Evolutionary conservation across 495 filamentous ascomycete species (phyloP).

Genomic region (Aspergillus cristatus): DNA sequence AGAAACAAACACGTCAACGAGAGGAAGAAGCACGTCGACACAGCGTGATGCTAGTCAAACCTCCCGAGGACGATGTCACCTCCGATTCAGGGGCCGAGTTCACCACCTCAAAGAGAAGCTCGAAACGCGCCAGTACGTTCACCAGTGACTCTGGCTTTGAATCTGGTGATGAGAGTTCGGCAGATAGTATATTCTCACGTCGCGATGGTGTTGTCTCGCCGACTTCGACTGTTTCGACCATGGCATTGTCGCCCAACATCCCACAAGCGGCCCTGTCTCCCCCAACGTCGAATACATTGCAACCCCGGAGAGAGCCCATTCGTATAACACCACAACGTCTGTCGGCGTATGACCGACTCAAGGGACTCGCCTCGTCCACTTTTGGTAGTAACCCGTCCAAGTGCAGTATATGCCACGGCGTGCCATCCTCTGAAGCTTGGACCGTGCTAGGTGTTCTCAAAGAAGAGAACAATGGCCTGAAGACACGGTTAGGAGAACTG

Average conservation of each 20-base stretch:
- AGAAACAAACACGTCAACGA: slow-evolving; percentile 44
- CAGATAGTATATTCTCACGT: slow-evolving; percentile 56
- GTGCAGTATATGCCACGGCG: slow-evolving; percentile 53
- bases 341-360: slow-evolving; percentile 34
- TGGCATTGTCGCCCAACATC: slow-evolving; percentile 27
- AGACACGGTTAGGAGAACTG: slow-evolving; percentile 55
- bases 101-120: slow-evolving; percentile 37
- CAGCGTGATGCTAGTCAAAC: slow-evolving; percentile 24
- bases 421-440: slow-evolving; percentile 59
- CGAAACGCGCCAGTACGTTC: slow-evolving; percentile 46
- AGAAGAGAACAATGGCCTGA: slow-evolving; percentile 64
- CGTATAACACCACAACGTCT: slow-evolving; percentile 23
- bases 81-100: slow-evolving; percentile 48
- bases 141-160: slow-evolving; percentile 46
- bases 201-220: slow-evolving; percentile 43
- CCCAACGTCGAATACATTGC: slow-evolving; percentile 15
- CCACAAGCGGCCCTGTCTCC: slow-evolving; percentile 28
- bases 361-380: slow-evolving; percentile 29
- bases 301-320: slow-evolving; percentile 16
- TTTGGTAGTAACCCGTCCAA: slow-evolving; percentile 26
- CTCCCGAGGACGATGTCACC: slow-evolving; percentile 23
- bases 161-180: slow-evolving; percentile 45
- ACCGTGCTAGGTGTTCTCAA: slow-evolving; percentile 58
- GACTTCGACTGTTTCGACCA: slow-evolving; percentile 37
- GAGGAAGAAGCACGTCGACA: slow-evolving; percentile 43